Evolutionary conservation across 257 asterid genomes (phyloP).

Genomic region (Linaria vulgaris): DNA sequence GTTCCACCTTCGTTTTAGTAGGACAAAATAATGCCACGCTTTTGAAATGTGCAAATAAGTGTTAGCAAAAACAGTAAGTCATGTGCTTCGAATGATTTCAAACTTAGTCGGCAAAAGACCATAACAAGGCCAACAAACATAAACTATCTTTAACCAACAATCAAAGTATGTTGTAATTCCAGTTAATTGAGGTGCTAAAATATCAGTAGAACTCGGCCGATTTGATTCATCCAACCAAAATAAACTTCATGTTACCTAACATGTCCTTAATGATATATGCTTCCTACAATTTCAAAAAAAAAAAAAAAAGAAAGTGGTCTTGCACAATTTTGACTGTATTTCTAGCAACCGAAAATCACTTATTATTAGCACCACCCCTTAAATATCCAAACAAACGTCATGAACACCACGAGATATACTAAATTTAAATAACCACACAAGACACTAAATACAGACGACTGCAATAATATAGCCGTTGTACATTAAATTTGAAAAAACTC

Average conservation of each 20-base stretch:
- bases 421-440: neutral
- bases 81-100: neutral
- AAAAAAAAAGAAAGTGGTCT: too few species aligned
- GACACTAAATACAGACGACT: neutral
- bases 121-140: too few species aligned
- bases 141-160: too few species aligned
- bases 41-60: neutral
- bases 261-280: too few species aligned
- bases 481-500: slow-evolving; percentile 11
- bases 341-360: neutral
- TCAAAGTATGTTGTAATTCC: too few species aligned
- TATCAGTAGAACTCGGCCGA: too few species aligned
- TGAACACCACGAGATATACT: neutral
- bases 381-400: neutral
- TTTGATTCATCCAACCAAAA: too few species aligned
- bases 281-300: too few species aligned
- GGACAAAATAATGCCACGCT: slow-evolving; percentile 4
- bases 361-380: neutral
- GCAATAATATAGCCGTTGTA: slow-evolving; percentile 25
- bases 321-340: too few species aligned
- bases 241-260: too few species aligned
- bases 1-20: neutral
- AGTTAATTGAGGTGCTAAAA: too few species aligned
- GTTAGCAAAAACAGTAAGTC: neutral
- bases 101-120: neutral